Base-by-base conservation (phyloP, 2,329 filamentous ascomycete species). In the Clonostachys rosea region DNA sequence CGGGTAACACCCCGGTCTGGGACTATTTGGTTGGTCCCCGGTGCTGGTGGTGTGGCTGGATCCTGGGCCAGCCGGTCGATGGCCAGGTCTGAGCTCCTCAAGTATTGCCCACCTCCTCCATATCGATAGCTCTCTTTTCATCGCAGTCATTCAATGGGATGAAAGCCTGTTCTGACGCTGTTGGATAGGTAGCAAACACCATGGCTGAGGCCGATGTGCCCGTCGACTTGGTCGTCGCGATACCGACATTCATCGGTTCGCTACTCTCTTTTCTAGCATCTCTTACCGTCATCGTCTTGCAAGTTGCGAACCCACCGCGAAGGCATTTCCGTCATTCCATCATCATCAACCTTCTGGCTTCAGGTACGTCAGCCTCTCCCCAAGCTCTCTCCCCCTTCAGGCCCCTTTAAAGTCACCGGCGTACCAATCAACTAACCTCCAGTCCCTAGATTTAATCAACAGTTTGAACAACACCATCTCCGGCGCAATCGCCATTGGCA, bases 381-480 rank as follows among this genome's bases (percentile, higher is more conserved):
- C 36, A n/a, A 9, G 9, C 24, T 2, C 24, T 30, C 24, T 3
- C 4, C 24, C 24, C 2, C 24, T 30, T 30, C 24, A 10, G 24
- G 7, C 24, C 24, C 24, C 6, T 30, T 30, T 30, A 10, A 1
- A 4, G 24, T 4, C 24, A 30, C 24, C 4, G 24, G 24, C 24
- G 24, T 9, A 30, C 24, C 8, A 8, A 30, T 30, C 24, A 10
- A 10, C 24, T 30, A 30, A 30, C 24, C 24, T 4, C 8, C 24
- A 30, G 24, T 30, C 24, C 24, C 24, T 48, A 70, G 68, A 71
- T 47, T 65, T 64, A 46, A 61, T 70, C 41, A 73, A 74, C 52
- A 64, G 64, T 40, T 50, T 65, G 13, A 70, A 71, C 56, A 73
- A 73, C 52, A 61, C 64, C 5, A 54, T 70, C 13, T 73, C 70